Evolutionary conservation across 2,329 filamentous ascomycete genomes (phyloP).

Genomic region (Epichloe typhina): DNA sequence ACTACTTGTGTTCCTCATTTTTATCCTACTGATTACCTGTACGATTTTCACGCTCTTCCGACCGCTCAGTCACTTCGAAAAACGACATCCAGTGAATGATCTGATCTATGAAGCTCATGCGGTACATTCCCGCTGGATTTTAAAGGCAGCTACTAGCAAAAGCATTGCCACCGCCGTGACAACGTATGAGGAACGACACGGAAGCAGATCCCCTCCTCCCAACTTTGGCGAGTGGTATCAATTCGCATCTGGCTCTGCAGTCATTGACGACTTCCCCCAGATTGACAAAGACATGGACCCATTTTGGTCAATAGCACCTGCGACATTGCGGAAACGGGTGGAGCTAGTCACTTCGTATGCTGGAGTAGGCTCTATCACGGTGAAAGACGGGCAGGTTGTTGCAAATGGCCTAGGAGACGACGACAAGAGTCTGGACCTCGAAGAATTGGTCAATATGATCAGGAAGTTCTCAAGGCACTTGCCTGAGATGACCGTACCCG

Average conservation of each 20-base stretch:
- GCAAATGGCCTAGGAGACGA: slow-evolving; percentile 22
- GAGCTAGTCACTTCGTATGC: slow-evolving; percentile 25
- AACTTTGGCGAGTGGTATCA: slow-evolving; percentile 78
- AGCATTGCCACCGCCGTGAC: slow-evolving; percentile 32
- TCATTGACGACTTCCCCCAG: slow-evolving; percentile 68
- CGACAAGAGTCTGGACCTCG: slow-evolving; percentile 22
- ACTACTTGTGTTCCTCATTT: slow-evolving; percentile 25
- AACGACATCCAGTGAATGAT: slow-evolving; percentile 33
- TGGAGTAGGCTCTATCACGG: slow-evolving; percentile 36
- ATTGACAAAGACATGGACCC: slow-evolving; percentile 63
- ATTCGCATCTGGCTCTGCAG: slow-evolving; percentile 56
- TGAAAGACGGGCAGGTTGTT: slow-evolving; percentile 49
- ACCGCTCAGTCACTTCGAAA: slow-evolving; percentile 14
- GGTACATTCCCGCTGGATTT: slow-evolving; percentile 35
- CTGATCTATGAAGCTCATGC: slow-evolving; percentile 36
- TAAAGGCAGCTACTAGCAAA: slow-evolving; percentile 32
- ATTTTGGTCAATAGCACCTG: slow-evolving; percentile 63
- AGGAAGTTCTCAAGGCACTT: slow-evolving; percentile 57
- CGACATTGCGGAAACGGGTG: slow-evolving; percentile 49
- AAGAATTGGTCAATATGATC: slow-evolving; percentile 51
- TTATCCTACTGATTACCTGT: slow-evolving; percentile 22
- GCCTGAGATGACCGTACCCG: slow-evolving; percentile 71
- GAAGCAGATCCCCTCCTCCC: slow-evolving; percentile 60
- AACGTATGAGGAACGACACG: slow-evolving; percentile 37
- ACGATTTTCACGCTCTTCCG: slow-evolving; percentile 24